Percentiles rank a stretch among this genome's conserved stretches.
Evolutionary conservation across 257 asterid species (phyloP).

Genomic region (Solanum raphanifolium): DNA sequence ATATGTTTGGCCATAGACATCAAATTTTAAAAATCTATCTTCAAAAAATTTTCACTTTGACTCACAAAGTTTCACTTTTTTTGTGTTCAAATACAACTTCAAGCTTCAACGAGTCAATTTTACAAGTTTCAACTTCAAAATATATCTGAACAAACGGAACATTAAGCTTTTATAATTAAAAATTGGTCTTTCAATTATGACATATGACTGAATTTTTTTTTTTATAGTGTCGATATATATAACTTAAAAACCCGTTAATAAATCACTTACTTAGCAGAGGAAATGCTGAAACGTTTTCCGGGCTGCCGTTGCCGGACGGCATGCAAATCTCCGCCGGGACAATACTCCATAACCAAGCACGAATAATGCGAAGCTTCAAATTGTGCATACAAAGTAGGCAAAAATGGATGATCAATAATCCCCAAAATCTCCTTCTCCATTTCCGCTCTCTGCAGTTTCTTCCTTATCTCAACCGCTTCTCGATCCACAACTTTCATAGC

Average conservation of each 20-base stretch:
- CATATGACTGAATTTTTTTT: too few species aligned
- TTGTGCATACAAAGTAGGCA: conserved; percentile 31
- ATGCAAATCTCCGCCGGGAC: conserved; percentile 38
- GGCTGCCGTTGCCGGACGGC: conserved; percentile 38
- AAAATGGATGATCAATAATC: conserved; percentile 36
- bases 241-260: not conserved
- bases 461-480: conserved; percentile 30
- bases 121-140: not conserved
- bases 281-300: conserved; percentile 20
- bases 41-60: not conserved
- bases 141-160: not conserved
- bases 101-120: too few species aligned
- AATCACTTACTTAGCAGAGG: conserved; percentile 28
- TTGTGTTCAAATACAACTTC: too few species aligned
- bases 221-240: not conserved
- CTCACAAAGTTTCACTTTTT: not conserved
- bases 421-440: conserved; percentile 33
- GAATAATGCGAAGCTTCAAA: conserved; percentile 39
- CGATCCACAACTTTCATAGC: conserved; percentile 43
- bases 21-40: too few species aligned
- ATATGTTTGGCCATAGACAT: too few species aligned
- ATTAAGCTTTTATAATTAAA: not conserved
- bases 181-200: too few species aligned
- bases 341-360: conserved; percentile 38
- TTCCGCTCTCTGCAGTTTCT: conserved; percentile 29